Evolutionary conservation across 2,329 filamentous ascomycete species (phyloP), one percentile per base, ranked within the genome.

Genomic region (Chrysosporium keratinophilum): DNA sequence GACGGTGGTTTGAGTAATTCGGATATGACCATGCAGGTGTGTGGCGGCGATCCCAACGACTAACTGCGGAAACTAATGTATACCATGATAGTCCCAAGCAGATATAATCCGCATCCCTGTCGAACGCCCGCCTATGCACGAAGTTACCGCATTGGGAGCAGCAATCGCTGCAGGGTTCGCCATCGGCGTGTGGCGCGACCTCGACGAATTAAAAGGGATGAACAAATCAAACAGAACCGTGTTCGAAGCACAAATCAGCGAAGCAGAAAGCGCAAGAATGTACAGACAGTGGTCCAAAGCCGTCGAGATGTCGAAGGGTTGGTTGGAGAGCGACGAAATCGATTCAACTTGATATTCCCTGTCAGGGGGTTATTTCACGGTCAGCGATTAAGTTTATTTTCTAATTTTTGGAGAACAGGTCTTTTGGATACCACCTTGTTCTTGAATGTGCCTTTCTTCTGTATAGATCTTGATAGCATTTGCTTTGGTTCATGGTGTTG

Each of bases 1-100:
- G 89, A 95, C 65, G 89, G 89, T 54, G 89, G 89, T 55, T 87
- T 95, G 78, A 89, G 85, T 63, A 91, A 88, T 70, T 91, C 87
- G 10, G 85, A 90, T 65, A 77, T 95, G 54, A 88, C 84, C 71
- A 95, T 95, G 89, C 88, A 85, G 71, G 76, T 78, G 65, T 50
- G 72, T 67, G 52, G 48, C 28, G 40, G 33, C 46, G n/a, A 48
- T 37, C 35, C 44, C 31, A 19, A 34, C 19, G 17, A 47, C 19
- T 49, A 49, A 34, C 39, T 43, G 43, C 48, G 40, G 52, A 54
- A 41, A 49, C 50, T 62, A 62, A 62, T 23, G 19, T 44, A 33
- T 34, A 17, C 6, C 35, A 54, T 58, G 3, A 48, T 43, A 85
- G 77, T 88, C 86, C 4, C 89, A 95, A 77, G 85, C 89, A 58